Base-by-base conservation (phyloP, 352 stramenopile species). In the Globisporangium spiculum region DNA sequence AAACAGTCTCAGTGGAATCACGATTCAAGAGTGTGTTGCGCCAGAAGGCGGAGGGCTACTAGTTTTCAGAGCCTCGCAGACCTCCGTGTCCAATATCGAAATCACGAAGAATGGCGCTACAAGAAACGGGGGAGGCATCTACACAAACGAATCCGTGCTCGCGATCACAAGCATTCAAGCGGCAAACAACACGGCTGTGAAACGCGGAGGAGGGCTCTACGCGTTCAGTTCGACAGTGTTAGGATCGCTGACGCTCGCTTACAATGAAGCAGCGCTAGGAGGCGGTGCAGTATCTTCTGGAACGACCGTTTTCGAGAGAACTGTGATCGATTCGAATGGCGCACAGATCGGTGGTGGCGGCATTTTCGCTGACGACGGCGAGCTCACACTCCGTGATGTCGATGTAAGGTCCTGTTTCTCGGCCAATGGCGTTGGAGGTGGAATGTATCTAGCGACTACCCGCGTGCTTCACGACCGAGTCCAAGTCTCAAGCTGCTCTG, bases 191-290 rank as follows among this genome's bases (percentile, higher is more conserved):
- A 26, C 9, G 4, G 78, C 78, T 7, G 6, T 10, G 4, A 38
- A 48, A 32, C 70, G 75, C 12, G 78, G 78, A 14, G 78, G 78
- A 27, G 78, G 78, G 6, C n/a, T 79, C 1, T 79, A 65, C 8
- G 64, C 34, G 48, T 24, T 57, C 0, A 68, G 77, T 32, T 66
- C 78, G 5, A 73, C 30, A 30, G 7, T 86, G 14, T 59, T 52
- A 0, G 76, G 78, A 3, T 54, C 57, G 0, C 50, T 82, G 36
- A 63, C 41, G 4, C 36, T 80, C 8, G 60, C 3, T 4, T 26
- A 4, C 4, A 86, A 86, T 52, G 62, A 20, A 9, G 78, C 74
- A 16, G 26, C 60, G 8, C 63, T 22, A 63, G 78, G 78, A 10
- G 78, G 74, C 12, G 78, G 78, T 7, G 62, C 71, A 10, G 46